Evolutionary conservation across 2,329 filamentous ascomycete genomes (phyloP).

Genomic region (Macroventuria anomochaeta): DNA sequence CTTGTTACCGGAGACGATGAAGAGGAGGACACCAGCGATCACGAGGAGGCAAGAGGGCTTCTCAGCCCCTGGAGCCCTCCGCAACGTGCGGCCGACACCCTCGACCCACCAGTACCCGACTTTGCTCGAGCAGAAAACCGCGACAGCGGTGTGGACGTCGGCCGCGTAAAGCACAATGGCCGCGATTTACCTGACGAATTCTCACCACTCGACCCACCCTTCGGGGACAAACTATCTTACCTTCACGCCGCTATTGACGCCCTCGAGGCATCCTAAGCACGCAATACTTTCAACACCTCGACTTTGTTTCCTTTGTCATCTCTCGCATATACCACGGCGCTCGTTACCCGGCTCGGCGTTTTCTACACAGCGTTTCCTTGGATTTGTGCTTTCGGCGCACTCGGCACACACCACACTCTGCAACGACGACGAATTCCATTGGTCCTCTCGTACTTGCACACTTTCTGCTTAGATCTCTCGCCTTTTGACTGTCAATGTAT

Average conservation of each 20-base stretch:
- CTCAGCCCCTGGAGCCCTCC: constrained; percentile 48
- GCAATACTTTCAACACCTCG: neutral
- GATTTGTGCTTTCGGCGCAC: constrained; percentile 27
- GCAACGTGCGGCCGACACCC: constrained; percentile 25
- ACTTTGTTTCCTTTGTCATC: constrained; percentile 19
- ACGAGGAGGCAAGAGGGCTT: constrained; percentile 37
- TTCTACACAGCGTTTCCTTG: constrained; percentile 7
- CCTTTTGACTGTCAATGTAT: constrained; percentile 14
- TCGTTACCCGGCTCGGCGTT: constrained; percentile 11
- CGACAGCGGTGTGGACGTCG: constrained; percentile 49
- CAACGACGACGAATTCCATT: constrained; percentile 42
- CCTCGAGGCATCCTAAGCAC: constrained; percentile 22
- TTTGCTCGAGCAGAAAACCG: constrained; percentile 41
- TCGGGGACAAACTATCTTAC: constrained; percentile 34
- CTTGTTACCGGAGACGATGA: constrained; percentile 71
- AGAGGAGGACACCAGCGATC: constrained; percentile 22
- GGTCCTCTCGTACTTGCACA: constrained; percentile 26
- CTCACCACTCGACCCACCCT: constrained; percentile 37
- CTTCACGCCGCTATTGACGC: constrained; percentile 33
- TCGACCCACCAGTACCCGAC: constrained; percentile 20
- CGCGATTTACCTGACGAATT: constrained; percentile 23
- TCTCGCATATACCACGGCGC: constrained; percentile 21
- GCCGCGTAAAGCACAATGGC: constrained; percentile 33
- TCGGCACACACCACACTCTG: constrained; percentile 41
- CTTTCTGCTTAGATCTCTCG: neutral